These are phyloP conservation scores for Ogataea hybrid DNA, from an alignment of 1,139 yeast genomes.

Conservation along the genomic window DNA sequence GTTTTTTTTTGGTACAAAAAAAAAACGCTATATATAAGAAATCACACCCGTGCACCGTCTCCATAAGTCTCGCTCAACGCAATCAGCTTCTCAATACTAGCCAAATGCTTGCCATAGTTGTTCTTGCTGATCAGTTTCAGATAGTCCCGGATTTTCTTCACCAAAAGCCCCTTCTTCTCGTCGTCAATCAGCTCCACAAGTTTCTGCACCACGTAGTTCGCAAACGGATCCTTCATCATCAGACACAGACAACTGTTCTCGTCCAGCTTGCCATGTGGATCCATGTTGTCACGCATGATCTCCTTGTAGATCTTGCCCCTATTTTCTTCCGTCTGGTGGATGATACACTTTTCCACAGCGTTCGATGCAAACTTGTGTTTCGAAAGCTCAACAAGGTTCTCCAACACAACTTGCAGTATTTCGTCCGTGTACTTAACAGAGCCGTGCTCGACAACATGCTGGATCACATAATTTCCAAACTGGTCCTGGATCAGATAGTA, in stretches of 20 bases:
- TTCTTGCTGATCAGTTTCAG: conserved; percentile 57
- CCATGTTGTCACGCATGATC: conserved; percentile 53
- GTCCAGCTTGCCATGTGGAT: conserved; percentile 44
- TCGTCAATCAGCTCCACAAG: conserved; percentile 80
- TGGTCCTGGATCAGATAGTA: conserved; percentile 88
- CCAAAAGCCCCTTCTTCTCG: conserved; percentile 59
- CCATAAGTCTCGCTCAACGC: conserved; percentile 38
- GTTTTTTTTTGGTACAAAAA: conserved; percentile 1
- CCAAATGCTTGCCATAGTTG: conserved; percentile 77
- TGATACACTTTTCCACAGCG: conserved; percentile 92
- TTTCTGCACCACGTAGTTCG: conserved; percentile 95
- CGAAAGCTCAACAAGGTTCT: conserved; percentile 74
- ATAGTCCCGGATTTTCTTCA: conserved; percentile 60
- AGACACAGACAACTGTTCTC: conserved; percentile 66
- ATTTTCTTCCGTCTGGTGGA: conserved; percentile 65
- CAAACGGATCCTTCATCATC: conserved; percentile 98
- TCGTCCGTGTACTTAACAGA: conserved; percentile 40
- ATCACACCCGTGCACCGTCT: conserved; percentile 4
- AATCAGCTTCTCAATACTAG: conserved; percentile 79
- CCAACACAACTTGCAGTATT: conserved; percentile 40
- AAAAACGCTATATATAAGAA: conserved; percentile 3
- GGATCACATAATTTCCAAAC: conserved; percentile 96
- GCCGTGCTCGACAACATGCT: conserved; percentile 88
- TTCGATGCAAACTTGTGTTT: conserved; percentile 97
- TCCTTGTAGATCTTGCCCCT: conserved; percentile 60